phyloP scores from a whole-genome alignment of 805 yeast genomes.

The Metschnikowia noctiluminum region DNA sequence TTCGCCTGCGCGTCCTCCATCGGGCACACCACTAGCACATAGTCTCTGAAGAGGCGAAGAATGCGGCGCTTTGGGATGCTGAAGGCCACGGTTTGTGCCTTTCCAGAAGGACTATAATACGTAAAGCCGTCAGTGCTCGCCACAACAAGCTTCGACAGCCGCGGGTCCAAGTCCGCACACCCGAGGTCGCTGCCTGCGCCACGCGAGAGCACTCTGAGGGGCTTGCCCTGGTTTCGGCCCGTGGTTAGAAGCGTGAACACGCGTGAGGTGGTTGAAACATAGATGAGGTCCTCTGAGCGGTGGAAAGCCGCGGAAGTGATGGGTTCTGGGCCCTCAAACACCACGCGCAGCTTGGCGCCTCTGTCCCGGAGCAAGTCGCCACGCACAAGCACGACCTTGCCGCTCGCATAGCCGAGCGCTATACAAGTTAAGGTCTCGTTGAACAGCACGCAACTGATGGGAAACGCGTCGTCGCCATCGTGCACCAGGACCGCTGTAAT shows the following conservation, averaged over 20 bases:
- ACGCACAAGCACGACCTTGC: slow-evolving; percentile 72
- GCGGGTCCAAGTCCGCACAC: slow-evolving; percentile 43
- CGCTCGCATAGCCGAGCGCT: slow-evolving; percentile 81
- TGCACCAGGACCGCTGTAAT: slow-evolving; percentile 60
- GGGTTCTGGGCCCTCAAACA: slow-evolving; percentile 75
- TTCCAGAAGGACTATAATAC: slow-evolving; percentile 56
- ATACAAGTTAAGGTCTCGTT: slow-evolving; percentile 57
- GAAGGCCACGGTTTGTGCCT: slow-evolving; percentile 51
- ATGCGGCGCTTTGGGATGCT: slow-evolving; percentile 55
- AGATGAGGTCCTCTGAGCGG: slow-evolving; percentile 50
- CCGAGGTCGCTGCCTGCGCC: slow-evolving; percentile 48
- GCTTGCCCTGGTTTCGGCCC: slow-evolving; percentile 72
- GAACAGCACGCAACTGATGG: slow-evolving; percentile 63
- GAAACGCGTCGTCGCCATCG: slow-evolving; percentile 75
- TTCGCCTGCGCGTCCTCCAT: slow-evolving; percentile 23
- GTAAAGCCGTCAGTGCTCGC: slow-evolving; percentile 63
- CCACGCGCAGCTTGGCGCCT: slow-evolving; percentile 82
- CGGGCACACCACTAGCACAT: slow-evolving; percentile 59
- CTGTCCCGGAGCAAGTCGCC: slow-evolving; percentile 88
- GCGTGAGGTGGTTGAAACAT: slow-evolving; percentile 71
- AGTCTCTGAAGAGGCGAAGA: slow-evolving; percentile 45
- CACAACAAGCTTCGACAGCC: slow-evolving; percentile 53
- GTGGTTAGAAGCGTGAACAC: slow-evolving; percentile 70
- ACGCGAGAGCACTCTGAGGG: slow-evolving; percentile 45
- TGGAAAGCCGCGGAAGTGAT: slow-evolving; percentile 71